phyloP scores from a whole-genome alignment of 805 yeast species.

The Zygotorulaspora chibaensis region DNA sequence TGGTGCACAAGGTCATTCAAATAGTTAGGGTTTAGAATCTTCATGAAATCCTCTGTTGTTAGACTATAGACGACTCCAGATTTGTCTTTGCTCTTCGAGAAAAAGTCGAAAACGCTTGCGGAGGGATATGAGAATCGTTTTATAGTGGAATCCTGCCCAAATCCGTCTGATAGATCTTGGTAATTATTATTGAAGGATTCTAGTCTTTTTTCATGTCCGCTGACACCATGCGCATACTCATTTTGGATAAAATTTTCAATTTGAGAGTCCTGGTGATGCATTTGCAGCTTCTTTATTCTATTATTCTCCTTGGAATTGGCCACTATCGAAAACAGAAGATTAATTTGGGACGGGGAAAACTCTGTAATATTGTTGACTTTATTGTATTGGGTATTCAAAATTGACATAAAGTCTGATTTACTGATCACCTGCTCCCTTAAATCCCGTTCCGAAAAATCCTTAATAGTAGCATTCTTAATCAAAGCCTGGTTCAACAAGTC shows the following conservation, averaged over 20 bases:
- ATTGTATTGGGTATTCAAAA: constrained; percentile 37
- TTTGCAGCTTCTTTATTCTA: constrained; percentile 14
- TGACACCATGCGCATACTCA: constrained; percentile 26
- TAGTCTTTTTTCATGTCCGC: constrained; percentile 16
- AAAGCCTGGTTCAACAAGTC: constrained; percentile 39
- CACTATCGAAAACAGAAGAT: constrained; percentile 36
- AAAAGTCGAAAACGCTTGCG: constrained; percentile 19
- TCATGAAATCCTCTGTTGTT: constrained; percentile 39
- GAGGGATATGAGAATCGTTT: constrained; percentile 8
- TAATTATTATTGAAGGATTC: constrained; percentile 29
- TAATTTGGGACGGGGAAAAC: constrained; percentile 41
- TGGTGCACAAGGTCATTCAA: constrained; percentile 34
- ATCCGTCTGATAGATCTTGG: constrained; percentile 23
- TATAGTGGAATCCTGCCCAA: constrained; percentile 17
- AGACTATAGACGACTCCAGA: constrained; percentile 25
- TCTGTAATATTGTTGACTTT: constrained; percentile 40
- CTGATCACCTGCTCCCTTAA: constrained; percentile 34
- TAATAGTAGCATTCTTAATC: constrained; percentile 32
- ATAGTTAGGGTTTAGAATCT: constrained; percentile 40
- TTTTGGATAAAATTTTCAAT: constrained; percentile 30
- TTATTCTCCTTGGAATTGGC: constrained; percentile 34
- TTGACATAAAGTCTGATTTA: constrained; percentile 34
- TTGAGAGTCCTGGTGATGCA: constrained; percentile 27
- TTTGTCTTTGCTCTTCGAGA: constrained; percentile 15
- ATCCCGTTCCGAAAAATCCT: constrained; percentile 29